These are phyloP conservation scores for Parasarocladium wereldwijsianum DNA, from an alignment of 2,329 filamentous ascomycete genomes.

Conservation along the genomic window DNA sequence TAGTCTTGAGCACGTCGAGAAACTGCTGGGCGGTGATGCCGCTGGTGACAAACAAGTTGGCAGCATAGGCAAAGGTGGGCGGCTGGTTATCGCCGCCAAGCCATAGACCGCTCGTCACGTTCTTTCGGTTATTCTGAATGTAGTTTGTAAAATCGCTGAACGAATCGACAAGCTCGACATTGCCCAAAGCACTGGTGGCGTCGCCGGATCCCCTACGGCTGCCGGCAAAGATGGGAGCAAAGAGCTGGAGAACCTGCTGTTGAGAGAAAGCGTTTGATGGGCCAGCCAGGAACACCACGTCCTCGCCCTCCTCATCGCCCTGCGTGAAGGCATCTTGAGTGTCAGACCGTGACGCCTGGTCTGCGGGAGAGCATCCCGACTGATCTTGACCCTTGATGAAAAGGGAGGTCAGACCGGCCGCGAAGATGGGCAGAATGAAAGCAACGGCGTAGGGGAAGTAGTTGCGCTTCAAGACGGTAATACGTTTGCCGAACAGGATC, in stretches of 20 bases:
- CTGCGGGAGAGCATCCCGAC: constrained; percentile 34
- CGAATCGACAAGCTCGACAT: constrained; percentile 42
- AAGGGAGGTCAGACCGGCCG: constrained; percentile 64
- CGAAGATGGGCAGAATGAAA: constrained; percentile 63
- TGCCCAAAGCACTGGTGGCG: constrained; percentile 6
- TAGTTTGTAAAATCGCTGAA: constrained; percentile 54
- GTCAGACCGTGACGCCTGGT: constrained; percentile 26
- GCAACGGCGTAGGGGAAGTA: constrained; percentile 63
- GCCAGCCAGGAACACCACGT: constrained; percentile 16
- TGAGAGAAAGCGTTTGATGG: constrained; percentile 22
- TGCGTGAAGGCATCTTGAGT: constrained; percentile 20
- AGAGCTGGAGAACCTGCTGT: constrained; percentile 15
- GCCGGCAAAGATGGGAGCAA: constrained; percentile 24
- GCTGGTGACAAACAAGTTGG: constrained; percentile 41
- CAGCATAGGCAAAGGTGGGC: constrained; percentile 59
- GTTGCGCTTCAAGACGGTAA: constrained; percentile 64
- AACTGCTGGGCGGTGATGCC: constrained; percentile 51
- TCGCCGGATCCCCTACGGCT: constrained; percentile 9
- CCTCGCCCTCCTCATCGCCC: constrained; percentile 16
- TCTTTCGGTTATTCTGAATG: constrained; percentile 46
- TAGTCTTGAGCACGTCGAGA: constrained; percentile 50
- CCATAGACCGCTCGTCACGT: constrained; percentile 65
- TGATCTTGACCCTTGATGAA: constrained; percentile 48
- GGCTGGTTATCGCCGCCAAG: constrained; percentile 43
- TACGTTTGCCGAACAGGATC: constrained; percentile 65